These are phyloP conservation scores for Cytospora chrysosperma DNA, from an alignment of 2,329 filamentous ascomycete genomes.

Conservation along the genomic window DNA sequence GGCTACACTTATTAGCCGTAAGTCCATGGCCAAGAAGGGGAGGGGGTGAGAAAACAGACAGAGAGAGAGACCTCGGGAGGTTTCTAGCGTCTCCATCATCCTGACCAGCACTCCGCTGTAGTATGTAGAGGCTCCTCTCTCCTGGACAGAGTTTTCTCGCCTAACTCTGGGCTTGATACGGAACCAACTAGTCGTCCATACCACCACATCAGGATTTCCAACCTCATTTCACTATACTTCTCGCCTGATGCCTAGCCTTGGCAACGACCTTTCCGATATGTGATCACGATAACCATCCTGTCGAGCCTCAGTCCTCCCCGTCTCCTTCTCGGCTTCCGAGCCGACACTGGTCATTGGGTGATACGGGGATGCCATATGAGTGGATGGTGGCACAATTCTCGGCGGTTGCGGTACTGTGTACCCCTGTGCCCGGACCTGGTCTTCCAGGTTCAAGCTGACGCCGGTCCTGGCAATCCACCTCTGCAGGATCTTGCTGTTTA, in stretches of 20 bases:
- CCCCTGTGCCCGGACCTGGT: neutral
- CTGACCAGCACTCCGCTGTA: neutral
- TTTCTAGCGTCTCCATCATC: neutral
- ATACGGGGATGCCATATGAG: neutral
- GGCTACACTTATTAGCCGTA: neutral
- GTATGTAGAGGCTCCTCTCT: neutral
- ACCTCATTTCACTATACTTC: neutral
- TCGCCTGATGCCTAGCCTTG: neutral
- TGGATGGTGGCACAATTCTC: neutral
- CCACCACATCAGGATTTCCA: neutral
- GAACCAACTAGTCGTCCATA: neutral
- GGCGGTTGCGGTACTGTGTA: neutral
- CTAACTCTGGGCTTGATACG: neutral
- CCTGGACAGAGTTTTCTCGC: neutral
- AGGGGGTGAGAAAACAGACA: neutral
- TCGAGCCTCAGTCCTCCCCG: neutral
- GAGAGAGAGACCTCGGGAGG: too few relatives aligned
- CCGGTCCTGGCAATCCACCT: conserved; percentile 1
- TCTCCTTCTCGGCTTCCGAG: neutral
- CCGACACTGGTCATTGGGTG: neutral
- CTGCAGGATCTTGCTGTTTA: neutral
- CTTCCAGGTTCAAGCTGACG: conserved; percentile 10
- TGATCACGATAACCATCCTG: neutral
- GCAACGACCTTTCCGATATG: neutral
- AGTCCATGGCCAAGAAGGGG: neutral